A percentile compares a stretch with the other conserved stretches of the same genome.
These are phyloP conservation scores for Apiospora arundinis DNA, from an alignment of 2,329 filamentous ascomycete species.

Conservation along the genomic window DNA sequence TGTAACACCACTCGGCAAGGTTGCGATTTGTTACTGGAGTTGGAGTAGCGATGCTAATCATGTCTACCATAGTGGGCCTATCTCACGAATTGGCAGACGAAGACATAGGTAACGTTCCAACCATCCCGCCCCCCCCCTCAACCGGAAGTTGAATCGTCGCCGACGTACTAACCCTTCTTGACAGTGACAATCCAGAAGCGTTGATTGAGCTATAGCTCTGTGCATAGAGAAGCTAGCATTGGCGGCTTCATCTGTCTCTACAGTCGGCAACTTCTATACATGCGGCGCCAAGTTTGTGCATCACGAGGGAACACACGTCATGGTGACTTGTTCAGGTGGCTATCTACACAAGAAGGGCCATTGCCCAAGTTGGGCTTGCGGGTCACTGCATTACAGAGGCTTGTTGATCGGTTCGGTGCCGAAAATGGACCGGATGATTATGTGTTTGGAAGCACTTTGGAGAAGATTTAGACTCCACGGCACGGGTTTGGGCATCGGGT, in stretches of 20 bases:
- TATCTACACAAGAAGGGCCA: constrained; percentile 15
- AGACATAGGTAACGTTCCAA: constrained; percentile 79
- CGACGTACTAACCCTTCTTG: background rate
- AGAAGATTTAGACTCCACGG: background rate
- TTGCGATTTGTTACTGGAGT: constrained; percentile 3
- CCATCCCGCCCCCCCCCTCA: background rate
- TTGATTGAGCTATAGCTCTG: constrained; percentile 3
- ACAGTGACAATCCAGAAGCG: constrained; percentile 11
- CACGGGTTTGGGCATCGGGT: constrained; percentile 19
- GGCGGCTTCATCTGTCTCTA: constrained; percentile 4
- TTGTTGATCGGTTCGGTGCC: constrained; percentile 19
- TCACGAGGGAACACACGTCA: constrained; percentile 15
- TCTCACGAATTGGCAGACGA: constrained; percentile 92
- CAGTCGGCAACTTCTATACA: background rate
- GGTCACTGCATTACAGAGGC: constrained; percentile 13
- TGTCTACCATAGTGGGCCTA: constrained; percentile 68
- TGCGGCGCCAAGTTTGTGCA: constrained; percentile 15
- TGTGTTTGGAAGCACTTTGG: constrained; percentile 12
- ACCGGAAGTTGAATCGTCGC: background rate
- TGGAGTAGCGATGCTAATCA: constrained; percentile 18
- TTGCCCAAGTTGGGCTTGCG: constrained; percentile 13
- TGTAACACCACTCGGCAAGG: constrained; percentile 1
- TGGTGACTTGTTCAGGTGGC: constrained; percentile 15
- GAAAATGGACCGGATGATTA: constrained; percentile 16
- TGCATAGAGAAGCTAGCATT: background rate